These are phyloP conservation scores for Tolypocladium tropicale DNA, from an alignment of 2,329 filamentous ascomycete species.

Conservation along the genomic window DNA sequence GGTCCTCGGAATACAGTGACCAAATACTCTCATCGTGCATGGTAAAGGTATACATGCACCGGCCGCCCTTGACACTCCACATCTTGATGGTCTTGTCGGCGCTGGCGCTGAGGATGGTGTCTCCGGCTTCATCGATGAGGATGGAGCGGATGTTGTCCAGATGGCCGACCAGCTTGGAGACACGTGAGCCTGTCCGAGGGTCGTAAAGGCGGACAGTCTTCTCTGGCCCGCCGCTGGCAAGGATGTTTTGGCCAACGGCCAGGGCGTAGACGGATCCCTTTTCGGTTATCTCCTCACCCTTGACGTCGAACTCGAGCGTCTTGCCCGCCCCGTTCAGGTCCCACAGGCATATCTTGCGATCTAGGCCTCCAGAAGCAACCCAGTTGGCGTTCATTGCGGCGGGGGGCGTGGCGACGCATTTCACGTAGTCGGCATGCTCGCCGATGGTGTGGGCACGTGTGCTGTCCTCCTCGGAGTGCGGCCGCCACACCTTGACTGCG, in stretches of 20 bases:
- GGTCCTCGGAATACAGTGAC: constrained; percentile 85
- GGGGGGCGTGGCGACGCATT: constrained; percentile 73
- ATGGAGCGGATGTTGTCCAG: constrained; percentile 91
- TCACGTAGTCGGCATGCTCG: constrained; percentile 92
- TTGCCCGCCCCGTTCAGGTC: constrained; percentile 83
- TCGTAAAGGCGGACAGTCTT: constrained; percentile 91
- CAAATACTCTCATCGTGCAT: constrained; percentile 99
- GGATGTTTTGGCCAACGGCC: constrained; percentile 65
- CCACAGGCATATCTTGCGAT: constrained; percentile 88
- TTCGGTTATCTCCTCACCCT: constrained; percentile 70
- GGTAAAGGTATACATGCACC: constrained; percentile 95
- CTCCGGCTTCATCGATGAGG: constrained; percentile 76
- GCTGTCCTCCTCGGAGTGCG: constrained; percentile 50
- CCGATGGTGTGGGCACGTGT: constrained; percentile 59
- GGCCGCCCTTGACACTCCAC: constrained; percentile 89
- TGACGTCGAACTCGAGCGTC: constrained; percentile 75
- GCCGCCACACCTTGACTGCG: constrained; percentile 87
- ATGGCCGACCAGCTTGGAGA: constrained; percentile 95
- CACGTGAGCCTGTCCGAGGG: constrained; percentile 72
- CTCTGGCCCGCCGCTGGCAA: constrained; percentile 90
- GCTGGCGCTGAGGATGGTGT: constrained; percentile 87
- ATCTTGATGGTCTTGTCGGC: constrained; percentile 97
- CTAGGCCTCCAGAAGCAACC: constrained; percentile 89
- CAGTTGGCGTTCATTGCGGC: constrained; percentile 56
- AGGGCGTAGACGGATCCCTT: constrained; percentile 96